Evolutionary conservation across 768 basidiomycete species (phyloP).

Genomic region (Boletus insuetus): DNA sequence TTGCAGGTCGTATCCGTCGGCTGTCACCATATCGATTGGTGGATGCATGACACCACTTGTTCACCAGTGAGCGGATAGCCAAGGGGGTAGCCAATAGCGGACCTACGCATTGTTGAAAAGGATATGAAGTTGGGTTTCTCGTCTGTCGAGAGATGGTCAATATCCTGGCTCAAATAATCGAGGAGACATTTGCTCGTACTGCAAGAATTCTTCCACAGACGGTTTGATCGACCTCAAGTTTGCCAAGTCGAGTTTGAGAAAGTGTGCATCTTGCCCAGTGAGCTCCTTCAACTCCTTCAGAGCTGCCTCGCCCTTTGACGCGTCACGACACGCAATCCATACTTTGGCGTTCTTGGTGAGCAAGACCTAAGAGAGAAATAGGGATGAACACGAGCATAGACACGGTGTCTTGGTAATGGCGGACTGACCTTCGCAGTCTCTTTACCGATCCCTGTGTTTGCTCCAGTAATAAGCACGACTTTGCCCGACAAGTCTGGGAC

Average conservation of each 20-base stretch:
- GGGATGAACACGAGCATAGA: not conserved
- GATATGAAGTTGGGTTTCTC: constrained; percentile 5
- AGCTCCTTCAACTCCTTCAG: constrained; percentile 39
- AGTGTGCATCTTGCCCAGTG: constrained; percentile 30
- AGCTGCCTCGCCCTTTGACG: constrained; percentile 37
- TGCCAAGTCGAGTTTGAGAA: constrained; percentile 34
- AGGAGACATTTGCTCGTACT: constrained; percentile 22
- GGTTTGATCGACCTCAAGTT: constrained; percentile 31
- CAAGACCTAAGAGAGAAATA: not conserved
- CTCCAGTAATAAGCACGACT: constrained; percentile 10
- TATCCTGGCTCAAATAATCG: constrained; percentile 21
- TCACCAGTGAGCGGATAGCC: not conserved
- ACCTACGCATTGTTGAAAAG: constrained; percentile 15
- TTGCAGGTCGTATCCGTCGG: constrained; percentile 7
- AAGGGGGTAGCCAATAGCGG: no score
- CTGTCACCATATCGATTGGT: constrained; percentile 5
- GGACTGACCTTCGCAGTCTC: constrained; percentile 9
- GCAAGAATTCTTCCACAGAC: constrained; percentile 31
- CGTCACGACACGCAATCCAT: constrained; percentile 46
- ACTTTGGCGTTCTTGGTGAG: constrained; percentile 31
- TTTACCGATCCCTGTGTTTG: constrained; percentile 10
- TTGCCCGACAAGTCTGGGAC: constrained; percentile 10
- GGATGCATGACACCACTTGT: constrained; percentile 4
- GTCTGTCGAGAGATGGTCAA: constrained; percentile 16
- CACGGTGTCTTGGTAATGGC: not conserved